Conservation (phyloP, 1,284 basidiomycete genomes). For the Sanghuangporus sanghuang region DNA sequence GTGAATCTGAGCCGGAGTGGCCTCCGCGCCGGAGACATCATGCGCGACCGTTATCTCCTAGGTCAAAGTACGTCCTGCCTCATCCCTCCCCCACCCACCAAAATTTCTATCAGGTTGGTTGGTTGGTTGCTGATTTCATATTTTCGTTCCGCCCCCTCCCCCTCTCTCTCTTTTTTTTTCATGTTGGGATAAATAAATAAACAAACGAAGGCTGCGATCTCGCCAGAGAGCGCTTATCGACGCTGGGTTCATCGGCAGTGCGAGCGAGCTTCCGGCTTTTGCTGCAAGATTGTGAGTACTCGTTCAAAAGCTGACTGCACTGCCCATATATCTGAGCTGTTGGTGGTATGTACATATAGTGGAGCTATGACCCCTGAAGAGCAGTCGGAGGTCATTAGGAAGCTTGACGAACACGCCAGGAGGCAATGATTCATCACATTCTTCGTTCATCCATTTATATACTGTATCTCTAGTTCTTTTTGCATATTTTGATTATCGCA, state of each 20-base stretch:
- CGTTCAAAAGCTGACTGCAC: not conserved
- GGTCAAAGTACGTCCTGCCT: conserved; percentile 40
- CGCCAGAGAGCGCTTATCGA: conserved; percentile 56
- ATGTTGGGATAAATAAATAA: not conserved
- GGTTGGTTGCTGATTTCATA: not conserved
- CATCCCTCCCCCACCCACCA: not conserved
- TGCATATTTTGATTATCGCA: not conserved
- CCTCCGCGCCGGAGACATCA: conserved; percentile 60
- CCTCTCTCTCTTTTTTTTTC: too few relatives aligned
- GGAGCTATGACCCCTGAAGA: conserved; percentile 14
- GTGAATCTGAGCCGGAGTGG: conserved; percentile 41
- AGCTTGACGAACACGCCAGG: conserved; percentile 15
- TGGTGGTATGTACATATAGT: not conserved
- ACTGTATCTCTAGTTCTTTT: not conserved
- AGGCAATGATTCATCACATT: not conserved
- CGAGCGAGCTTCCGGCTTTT: conserved; percentile 47
- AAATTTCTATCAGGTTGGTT: not conserved
- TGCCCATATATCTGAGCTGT: not conserved
- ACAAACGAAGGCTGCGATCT: conserved; percentile 43
- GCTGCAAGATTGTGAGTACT: conserved; percentile 55
- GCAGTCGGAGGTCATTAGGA: conserved; percentile 11
- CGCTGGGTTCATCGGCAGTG: conserved; percentile 47
- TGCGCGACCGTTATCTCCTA: conserved; percentile 41
- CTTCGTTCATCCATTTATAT: not conserved
- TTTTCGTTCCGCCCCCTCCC: not conserved